phyloP scores from a whole-genome alignment of 129 eudicot species.

The Chrysanthemum makinoi region DNA sequence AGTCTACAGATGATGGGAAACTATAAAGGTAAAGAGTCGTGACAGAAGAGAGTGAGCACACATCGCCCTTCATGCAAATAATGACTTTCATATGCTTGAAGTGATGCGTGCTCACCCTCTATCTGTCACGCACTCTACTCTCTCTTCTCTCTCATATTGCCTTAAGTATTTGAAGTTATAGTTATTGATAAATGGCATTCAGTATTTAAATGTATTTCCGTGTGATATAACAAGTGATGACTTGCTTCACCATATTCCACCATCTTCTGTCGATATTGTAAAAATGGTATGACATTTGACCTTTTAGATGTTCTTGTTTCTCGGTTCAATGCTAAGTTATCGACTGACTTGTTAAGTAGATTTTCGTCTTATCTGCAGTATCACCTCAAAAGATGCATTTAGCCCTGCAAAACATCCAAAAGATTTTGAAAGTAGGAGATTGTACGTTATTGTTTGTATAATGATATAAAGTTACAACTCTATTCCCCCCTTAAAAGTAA shows the following conservation, averaged over 20 bases:
- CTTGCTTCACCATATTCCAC: conserved; percentile 56
- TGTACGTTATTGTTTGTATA: conserved; percentile 2
- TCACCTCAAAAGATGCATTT: conserved; percentile 89
- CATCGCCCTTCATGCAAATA: too few relatives aligned
- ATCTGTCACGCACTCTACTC: too few relatives aligned
- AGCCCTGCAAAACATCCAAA: conserved; percentile 63
- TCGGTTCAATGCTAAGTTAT: conserved; percentile 9
- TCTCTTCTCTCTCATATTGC: too few relatives aligned
- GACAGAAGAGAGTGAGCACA: too few relatives aligned
- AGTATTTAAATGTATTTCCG: conserved; percentile 89
- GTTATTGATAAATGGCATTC: too few relatives aligned
- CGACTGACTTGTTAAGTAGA: conserved; percentile 76
- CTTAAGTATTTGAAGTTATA: too few relatives aligned
- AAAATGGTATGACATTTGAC: conserved; percentile 65
- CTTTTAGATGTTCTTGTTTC: conserved; percentile 8
- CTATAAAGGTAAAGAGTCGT: too few relatives aligned
- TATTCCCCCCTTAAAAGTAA: neutral
- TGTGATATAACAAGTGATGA: conserved; percentile 90
- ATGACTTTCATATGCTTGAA: too few relatives aligned
- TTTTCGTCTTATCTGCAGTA: conserved; percentile 98
- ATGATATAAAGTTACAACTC: neutral
- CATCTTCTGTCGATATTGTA: conserved; percentile 88
- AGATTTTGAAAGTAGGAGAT: conserved; percentile 67
- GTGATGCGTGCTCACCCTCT: too few relatives aligned
- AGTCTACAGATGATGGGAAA: too few relatives aligned